A percentile compares a stretch with the other conserved stretches of the same genome.
These are phyloP conservation scores for Fusarium luffae DNA, from an alignment of 2,329 filamentous ascomycete species.

Conservation along the genomic window DNA sequence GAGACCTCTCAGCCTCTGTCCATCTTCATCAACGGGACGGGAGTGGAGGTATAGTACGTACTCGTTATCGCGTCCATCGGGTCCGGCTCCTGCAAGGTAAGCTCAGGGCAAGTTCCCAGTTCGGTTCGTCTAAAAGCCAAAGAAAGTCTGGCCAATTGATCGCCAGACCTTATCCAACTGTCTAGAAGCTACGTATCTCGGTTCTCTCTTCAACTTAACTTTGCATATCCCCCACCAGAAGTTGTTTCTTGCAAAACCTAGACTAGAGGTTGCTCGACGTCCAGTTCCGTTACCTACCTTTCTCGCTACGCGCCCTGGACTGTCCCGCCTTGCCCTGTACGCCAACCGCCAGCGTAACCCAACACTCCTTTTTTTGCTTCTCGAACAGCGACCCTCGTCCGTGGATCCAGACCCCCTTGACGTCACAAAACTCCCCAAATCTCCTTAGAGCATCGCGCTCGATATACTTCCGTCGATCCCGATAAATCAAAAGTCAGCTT, in stretches of 20 bases:
- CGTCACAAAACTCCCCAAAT: conserved; percentile 41
- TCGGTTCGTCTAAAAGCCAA: conserved; percentile 16
- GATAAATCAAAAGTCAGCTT: conserved; percentile 26
- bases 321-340: conserved; percentile 10
- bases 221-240: conserved; percentile 24
- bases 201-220: conserved; percentile 9
- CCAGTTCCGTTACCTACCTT: background rate
- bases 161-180: conserved; percentile 22
- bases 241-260: conserved; percentile 1
- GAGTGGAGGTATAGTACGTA: conserved; percentile 37
- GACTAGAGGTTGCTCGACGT: background rate
- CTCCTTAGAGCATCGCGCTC: conserved; percentile 32
- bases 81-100: background rate
- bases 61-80: conserved; percentile 28
- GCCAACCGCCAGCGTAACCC: conserved; percentile 22
- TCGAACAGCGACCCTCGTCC: conserved; percentile 16
- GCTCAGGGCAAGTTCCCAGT: conserved; percentile 6
- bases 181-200: conserved; percentile 25
- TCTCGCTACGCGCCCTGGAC: conserved; percentile 11
- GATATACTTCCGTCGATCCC: conserved; percentile 42
- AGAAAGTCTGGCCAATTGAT: conserved; percentile 24
- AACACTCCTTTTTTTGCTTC: conserved; percentile 18
- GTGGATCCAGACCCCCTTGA: conserved; percentile 40
- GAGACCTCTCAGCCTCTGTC: conserved; percentile 8
- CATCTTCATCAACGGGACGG: background rate